Percentiles rank a stretch among this genome's conserved stretches.
phyloP scores from a whole-genome alignment of 2,329 filamentous ascomycete genomes.

The Colletotrichum navitas region DNA sequence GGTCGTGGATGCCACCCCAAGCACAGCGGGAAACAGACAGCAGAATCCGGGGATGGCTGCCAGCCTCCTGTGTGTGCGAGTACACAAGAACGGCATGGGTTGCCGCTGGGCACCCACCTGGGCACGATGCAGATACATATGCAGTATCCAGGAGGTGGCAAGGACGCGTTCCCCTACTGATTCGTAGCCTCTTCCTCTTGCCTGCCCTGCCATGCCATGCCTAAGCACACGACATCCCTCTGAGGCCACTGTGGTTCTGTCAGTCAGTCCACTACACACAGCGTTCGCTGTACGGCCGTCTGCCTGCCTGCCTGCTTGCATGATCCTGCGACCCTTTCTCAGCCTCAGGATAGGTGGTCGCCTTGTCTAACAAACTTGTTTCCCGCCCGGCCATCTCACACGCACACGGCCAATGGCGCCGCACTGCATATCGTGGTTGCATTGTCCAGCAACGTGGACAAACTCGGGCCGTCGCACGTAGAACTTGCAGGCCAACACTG shows the following conservation, averaged over 20 bases:
- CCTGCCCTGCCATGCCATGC: background rate
- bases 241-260: background rate
- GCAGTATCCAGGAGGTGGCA: conserved; percentile 32
- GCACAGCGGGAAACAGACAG: conserved; percentile 6
- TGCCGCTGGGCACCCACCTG: background rate
- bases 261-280: conserved; percentile 10
- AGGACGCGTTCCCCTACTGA: conserved; percentile 2
- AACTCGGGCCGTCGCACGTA: background rate
- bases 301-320: background rate
- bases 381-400: background rate
- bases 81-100: conserved; percentile 17
- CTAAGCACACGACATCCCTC: background rate
- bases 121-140: background rate
- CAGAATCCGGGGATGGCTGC: conserved; percentile 26
- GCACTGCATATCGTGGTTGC: conserved; percentile 16
- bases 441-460: conserved; percentile 21
- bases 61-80: background rate
- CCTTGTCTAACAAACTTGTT: conserved; percentile 20
- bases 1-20: background rate
- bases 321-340: conserved; percentile 8
- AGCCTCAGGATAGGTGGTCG: conserved; percentile 29
- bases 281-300: background rate
- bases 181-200: background rate
- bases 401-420: background rate
- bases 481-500: background rate